Conservation (phyloP, 768 basidiomycete genomes). For the Boletus barrowsii region DNA sequence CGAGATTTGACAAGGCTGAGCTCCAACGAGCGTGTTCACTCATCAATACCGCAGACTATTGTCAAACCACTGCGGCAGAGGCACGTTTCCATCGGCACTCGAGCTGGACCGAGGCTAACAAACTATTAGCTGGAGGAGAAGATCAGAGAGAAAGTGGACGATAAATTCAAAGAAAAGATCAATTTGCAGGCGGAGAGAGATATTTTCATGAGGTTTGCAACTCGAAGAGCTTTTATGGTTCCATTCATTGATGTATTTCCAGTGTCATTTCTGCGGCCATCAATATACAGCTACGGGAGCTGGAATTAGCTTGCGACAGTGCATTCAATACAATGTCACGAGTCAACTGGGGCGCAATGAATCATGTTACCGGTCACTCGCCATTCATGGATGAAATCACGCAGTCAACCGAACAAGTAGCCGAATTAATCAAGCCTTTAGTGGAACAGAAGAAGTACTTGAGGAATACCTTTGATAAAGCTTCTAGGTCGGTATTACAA, state of each 20-base stretch:
- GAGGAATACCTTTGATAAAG: slow-evolving; percentile 91
- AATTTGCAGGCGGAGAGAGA: slow-evolving; percentile 85
- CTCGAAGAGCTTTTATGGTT: neutral
- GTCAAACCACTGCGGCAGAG: slow-evolving; percentile 86
- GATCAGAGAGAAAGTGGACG: slow-evolving; percentile 76
- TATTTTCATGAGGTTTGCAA: slow-evolving; percentile 75
- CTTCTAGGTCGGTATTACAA: slow-evolving; percentile 62
- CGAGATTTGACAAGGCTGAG: slow-evolving; percentile 70
- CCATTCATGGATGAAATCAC: slow-evolving; percentile 77
- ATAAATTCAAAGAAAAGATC: slow-evolving; percentile 73
- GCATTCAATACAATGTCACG: slow-evolving; percentile 74
- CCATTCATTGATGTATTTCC: neutral
- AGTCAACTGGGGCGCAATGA: slow-evolving; percentile 73
- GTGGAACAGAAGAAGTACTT: slow-evolving; percentile 95
- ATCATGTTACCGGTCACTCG: slow-evolving; percentile 86
- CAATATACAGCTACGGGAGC: slow-evolving; percentile 72
- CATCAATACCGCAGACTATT: slow-evolving; percentile 97
- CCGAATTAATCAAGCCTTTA: slow-evolving; percentile 71
- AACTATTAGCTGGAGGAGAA: slow-evolving; percentile 80
- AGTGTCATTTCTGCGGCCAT: slow-evolving; percentile 88
- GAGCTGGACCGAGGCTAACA: neutral
- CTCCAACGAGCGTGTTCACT: slow-evolving; percentile 82
- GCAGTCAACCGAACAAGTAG: slow-evolving; percentile 68
- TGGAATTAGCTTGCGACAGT: slow-evolving; percentile 81
- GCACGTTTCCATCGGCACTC: slow-evolving; percentile 35